Evolutionary conservation across 164 flowering plant species (phyloP), one percentile per base, ranked within the genome.

Genomic region (Piper longum): DNA sequence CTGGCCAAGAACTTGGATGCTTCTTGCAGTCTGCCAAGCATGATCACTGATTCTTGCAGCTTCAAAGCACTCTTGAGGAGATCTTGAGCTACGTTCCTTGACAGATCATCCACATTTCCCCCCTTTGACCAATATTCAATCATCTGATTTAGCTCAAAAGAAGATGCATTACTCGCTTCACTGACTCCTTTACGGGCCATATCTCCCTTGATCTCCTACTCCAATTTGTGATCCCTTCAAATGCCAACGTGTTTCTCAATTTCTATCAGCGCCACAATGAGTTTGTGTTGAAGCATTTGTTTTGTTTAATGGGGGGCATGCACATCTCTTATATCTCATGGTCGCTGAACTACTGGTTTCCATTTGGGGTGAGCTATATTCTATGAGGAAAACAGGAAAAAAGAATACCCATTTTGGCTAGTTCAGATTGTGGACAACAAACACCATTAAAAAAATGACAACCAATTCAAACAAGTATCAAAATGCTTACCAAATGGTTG

Each of bases 41-140:
- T 81, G 59, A 61, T 48, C 4, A 88, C 65, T n/a, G 96, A 91
- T 66, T 85, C 90, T 44, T 91, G 88, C 68, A 91, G 78, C 70
- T 88, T 91, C 69, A 89, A 79, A 74, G 98, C 89, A 54, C 95
- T 96, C 69, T 69, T 81, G 64, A 87, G 68, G 76, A 91, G 65
- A 70, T 87, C 88, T 58, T 71, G 73, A 4, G 95, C 92, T n/a
- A 84, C 72, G 65, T 80, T 79, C 39, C 78, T 71, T 2, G 88
- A 69, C 40, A 71, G 71, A 62, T 73, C 77, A 39, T 75, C 81
- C 16, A 72, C 64, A 66, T 64, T 70, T 62, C 44, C 6, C 54
- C 82, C 76, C 16, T 70, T 78, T 16, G 91, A 78, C 95, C 85
- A 86, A 9, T 81, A 69, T 3, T 82, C 85, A 16, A 88, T 78